Evolutionary conservation across 2,329 filamentous ascomycete genomes (phyloP), one percentile per base, ranked within the genome.

Genomic region (Endothia cerciana): DNA sequence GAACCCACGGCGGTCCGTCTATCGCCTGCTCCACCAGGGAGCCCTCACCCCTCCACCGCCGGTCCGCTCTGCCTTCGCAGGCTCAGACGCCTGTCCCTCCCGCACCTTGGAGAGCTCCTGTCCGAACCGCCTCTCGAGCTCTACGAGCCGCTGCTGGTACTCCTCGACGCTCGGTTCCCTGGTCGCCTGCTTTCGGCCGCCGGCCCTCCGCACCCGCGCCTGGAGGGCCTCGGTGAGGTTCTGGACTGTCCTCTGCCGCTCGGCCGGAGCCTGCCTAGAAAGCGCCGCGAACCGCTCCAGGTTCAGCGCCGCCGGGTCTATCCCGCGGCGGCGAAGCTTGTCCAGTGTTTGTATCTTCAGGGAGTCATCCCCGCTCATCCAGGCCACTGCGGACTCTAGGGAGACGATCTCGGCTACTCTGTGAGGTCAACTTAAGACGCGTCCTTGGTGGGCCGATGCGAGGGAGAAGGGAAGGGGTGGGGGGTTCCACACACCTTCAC

Each of bases 401-500:
- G 72, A 69, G 11, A 74, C 70, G 49, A 82, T 76, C 51, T 71
- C 70, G 17, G 68, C 69, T 73, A 51, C 3, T 36, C 56, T 66
- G 22, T 30, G 2, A 22, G 45, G 57, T 65, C 63, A 69, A 60
- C 4, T n/a, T n/a, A 49, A 55, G 36, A 45, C 28, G 17, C 25
- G 13, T 60, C 17, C 2, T 38, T 28, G 1, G 22, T 22, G 55
- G 41, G 30, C 17, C n/a, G 25, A 36, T 17, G 3, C 8, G 10
- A 61, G 25, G 62, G 41, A 38, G 36, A 40, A 17, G 6, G 22
- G 4, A 19, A 47, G 22, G 25, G 4, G 15, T 28, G 8, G 7
- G 45, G 1, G 2, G 8, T 6, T 7, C 45, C 30, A 73, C 80
- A 66, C 72, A 89, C 88, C 83, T 70, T 85, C 78, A 71, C 85